Percentiles rank a stretch among this genome's conserved stretches.
These are phyloP conservation scores for Periglandula ipomoeae DNA, from an alignment of 2,329 filamentous ascomycete genomes.

Conservation along the genomic window DNA sequence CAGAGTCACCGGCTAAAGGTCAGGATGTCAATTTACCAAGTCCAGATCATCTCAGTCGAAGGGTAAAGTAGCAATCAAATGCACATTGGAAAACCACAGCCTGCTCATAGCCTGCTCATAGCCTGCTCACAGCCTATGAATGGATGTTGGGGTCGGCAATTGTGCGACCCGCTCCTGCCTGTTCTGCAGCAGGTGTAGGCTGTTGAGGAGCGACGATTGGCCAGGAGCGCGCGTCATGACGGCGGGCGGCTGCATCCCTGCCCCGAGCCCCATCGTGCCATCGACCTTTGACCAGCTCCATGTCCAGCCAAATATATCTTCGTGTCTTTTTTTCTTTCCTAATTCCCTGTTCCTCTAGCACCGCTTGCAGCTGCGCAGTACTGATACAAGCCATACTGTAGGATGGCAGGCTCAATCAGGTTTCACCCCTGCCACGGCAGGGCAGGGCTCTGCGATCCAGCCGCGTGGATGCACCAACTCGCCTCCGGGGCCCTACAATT, in stretches of 20 bases:
- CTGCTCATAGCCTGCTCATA: neutral
- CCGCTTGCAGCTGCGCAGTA: neutral
- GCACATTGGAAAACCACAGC: too few relatives aligned
- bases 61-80: too few relatives aligned
- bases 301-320: neutral
- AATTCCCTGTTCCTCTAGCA: neutral
- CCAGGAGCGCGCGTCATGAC: constrained; percentile 10
- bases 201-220: constrained; percentile 18
- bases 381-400: neutral
- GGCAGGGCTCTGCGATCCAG: neutral
- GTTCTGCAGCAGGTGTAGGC: constrained; percentile 8
- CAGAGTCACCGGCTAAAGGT: too few relatives aligned
- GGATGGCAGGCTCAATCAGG: neutral
- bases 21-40: too few relatives aligned
- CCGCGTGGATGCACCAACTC: neutral
- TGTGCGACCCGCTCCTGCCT: constrained; percentile 3
- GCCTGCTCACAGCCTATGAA: neutral
- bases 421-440: neutral
- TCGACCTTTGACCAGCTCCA: neutral
- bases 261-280: neutral
- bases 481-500: neutral
- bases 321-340: neutral
- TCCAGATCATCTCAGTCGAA: too few relatives aligned
- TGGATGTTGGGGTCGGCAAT: neutral
- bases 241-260: neutral